Percentiles rank a stretch among this genome's conserved stretches.
Evolutionary conservation across 495 filamentous ascomycete species (phyloP).

Genomic region (Penicillium samsonianum): DNA sequence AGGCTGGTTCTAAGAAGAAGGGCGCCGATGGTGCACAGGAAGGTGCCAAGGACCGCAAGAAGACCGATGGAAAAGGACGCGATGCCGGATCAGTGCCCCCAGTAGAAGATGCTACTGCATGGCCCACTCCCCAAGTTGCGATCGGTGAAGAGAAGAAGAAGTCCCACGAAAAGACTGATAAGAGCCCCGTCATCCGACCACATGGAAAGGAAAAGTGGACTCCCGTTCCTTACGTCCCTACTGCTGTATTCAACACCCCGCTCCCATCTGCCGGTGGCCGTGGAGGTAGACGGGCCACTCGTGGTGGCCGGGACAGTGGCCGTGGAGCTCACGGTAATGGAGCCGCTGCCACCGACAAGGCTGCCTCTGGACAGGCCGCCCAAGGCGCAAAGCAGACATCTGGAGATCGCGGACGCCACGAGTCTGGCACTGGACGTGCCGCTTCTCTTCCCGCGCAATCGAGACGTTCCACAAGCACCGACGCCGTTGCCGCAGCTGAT

Average conservation of each 20-base stretch:
- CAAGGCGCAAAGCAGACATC: constrained; percentile 38
- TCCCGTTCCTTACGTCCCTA: constrained; percentile 70
- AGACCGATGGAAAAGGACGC: constrained; percentile 42
- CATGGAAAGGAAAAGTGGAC: constrained; percentile 74
- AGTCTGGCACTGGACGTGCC: constrained; percentile 39
- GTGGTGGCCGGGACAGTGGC: constrained; percentile 56
- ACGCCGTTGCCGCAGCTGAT: constrained; percentile 33
- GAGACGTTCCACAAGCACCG: constrained; percentile 42
- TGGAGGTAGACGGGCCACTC: constrained; percentile 57
- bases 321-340: constrained; percentile 53
- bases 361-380: constrained; percentile 31
- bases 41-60: constrained; percentile 43
- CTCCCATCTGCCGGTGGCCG: constrained; percentile 60
- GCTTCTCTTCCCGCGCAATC: constrained; percentile 45
- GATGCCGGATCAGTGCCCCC: constrained; percentile 52
- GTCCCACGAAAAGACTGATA: constrained; percentile 60
- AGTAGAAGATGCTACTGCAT: constrained; percentile 72
- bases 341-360: constrained; percentile 46
- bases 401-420: constrained; percentile 44
- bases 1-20: constrained; percentile 52
- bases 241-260: constrained; percentile 79
- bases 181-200: constrained; percentile 50
- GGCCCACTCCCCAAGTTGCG: constrained; percentile 88
- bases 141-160: constrained; percentile 75
- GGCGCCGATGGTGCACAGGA: constrained; percentile 32